Conservation (phyloP, 1,139 yeast species). For the Candida tropicalis region DNA sequence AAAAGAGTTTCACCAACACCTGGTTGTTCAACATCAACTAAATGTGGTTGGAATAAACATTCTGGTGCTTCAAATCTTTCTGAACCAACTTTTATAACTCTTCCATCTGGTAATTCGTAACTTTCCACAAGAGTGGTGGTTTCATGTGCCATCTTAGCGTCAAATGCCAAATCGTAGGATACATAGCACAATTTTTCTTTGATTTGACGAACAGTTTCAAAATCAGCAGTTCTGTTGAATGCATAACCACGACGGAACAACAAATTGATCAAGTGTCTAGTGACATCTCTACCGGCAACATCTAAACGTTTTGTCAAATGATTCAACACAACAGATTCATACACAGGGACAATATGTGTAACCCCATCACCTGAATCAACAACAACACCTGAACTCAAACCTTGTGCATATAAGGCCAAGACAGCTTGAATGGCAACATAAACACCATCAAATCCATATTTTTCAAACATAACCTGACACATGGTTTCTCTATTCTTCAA, state of each 20-base stretch:
- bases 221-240: constrained; percentile 96
- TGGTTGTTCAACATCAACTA: constrained; percentile 97
- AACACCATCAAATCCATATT: constrained; percentile 93
- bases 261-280: constrained; percentile 87
- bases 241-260: constrained; percentile 96
- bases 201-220: constrained; percentile 96
- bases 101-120: constrained; percentile 95
- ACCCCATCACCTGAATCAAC: constrained; percentile 92
- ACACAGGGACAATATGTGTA: constrained; percentile 96
- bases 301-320: constrained; percentile 91
- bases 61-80: constrained; percentile 99
- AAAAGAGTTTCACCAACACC: constrained; percentile 93
- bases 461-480: constrained; percentile 98
- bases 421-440: constrained; percentile 99
- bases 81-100: constrained; percentile 90
- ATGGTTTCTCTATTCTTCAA: constrained; percentile 87
- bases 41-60: constrained; percentile 93
- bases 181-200: constrained; percentile 96
- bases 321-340: constrained; percentile 92
- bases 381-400: constrained; percentile 96
- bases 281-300: constrained; percentile 98
- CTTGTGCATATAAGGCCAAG: constrained; percentile 95
- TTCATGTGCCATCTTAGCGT: constrained; percentile 83
- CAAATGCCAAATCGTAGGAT: constrained; percentile 89
- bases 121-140: constrained; percentile 91